These are phyloP conservation scores for Pelargonium australe DNA, from an alignment of 441 rosid genomes.

Conservation along the genomic window DNA sequence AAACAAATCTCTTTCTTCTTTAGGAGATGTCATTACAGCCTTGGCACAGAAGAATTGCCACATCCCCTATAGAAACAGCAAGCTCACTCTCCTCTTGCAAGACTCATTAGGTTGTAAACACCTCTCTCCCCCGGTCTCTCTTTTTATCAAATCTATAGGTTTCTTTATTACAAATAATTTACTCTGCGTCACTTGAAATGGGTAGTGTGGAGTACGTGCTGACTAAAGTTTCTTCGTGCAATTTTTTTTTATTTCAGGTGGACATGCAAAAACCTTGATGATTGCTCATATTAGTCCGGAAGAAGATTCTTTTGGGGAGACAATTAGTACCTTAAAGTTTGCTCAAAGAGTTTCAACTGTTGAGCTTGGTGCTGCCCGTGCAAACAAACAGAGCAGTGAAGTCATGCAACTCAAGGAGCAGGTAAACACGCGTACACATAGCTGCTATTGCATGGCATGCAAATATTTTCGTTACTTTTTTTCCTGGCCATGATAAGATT, in stretches of 20 bases:
- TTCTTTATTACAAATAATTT: too few species aligned
- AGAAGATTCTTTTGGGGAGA: constrained; percentile 68
- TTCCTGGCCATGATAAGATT: background rate
- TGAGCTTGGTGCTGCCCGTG: constrained; percentile 79
- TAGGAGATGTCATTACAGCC: constrained; percentile 89
- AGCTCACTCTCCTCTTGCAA: constrained; percentile 86
- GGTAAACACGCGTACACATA: constrained; percentile 23
- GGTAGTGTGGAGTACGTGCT: background rate
- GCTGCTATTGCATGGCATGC: background rate
- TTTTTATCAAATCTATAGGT: background rate
- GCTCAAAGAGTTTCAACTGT: constrained; percentile 81
- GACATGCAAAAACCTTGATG: constrained; percentile 87
- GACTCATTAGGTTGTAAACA: constrained; percentile 64
- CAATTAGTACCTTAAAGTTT: constrained; percentile 80
- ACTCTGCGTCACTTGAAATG: background rate
- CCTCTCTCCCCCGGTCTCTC: background rate
- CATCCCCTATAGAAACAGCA: constrained; percentile 95
- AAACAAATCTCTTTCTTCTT: constrained; percentile 83
- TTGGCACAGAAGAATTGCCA: constrained; percentile 80
- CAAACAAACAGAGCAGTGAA: constrained; percentile 73
- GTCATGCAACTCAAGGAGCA: constrained; percentile 75
- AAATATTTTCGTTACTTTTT: background rate
- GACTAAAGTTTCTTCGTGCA: background rate
- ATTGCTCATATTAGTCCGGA: constrained; percentile 94
- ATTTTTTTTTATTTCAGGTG: constrained; percentile 49